Evolutionary conservation across 164 flowering plant genomes (phyloP).

Genomic region (Brasenia schreberi): DNA sequence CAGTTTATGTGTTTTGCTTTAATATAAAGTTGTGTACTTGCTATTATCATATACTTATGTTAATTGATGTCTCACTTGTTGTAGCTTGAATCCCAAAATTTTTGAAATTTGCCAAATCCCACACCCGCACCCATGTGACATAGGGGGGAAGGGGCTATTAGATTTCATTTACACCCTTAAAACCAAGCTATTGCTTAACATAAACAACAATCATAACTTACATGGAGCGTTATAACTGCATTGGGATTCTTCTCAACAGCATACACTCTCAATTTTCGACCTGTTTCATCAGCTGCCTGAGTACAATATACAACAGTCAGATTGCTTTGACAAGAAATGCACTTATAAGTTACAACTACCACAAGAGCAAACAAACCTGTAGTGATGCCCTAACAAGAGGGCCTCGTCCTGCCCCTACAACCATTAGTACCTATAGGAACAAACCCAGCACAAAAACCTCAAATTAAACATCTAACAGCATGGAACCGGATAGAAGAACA

Average conservation of each 20-base stretch:
- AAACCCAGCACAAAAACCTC: neutral
- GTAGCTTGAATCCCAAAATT: too few relatives aligned
- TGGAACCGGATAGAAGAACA: neutral
- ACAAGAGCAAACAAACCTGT: conserved; percentile 37
- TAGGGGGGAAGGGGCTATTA: too few relatives aligned
- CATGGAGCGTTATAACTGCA: conserved; percentile 97
- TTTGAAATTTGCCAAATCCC: too few relatives aligned
- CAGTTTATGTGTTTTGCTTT: too few relatives aligned
- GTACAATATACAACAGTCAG: neutral
- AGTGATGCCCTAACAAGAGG: conserved; percentile 96
- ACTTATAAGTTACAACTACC: neutral
- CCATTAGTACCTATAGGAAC: conserved; percentile 75
- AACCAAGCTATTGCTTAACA: too few relatives aligned
- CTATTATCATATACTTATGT: too few relatives aligned
- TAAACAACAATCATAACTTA: conserved; percentile 19
- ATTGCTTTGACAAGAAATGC: neutral
- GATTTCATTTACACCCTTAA: too few relatives aligned
- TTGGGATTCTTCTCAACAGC: conserved; percentile 99
- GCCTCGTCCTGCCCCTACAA: conserved; percentile 99
- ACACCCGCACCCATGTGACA: too few relatives aligned
- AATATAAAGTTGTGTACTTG: too few relatives aligned
- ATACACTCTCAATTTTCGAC: conserved; percentile 74
- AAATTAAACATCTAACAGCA: neutral
- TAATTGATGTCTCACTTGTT: too few relatives aligned
- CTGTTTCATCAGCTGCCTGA: conserved; percentile 96